A percentile compares a stretch with the other conserved stretches of the same genome.
phyloP scores from a whole-genome alignment of 257 asterid genomes.

The Paraleonurus japonicus region DNA sequence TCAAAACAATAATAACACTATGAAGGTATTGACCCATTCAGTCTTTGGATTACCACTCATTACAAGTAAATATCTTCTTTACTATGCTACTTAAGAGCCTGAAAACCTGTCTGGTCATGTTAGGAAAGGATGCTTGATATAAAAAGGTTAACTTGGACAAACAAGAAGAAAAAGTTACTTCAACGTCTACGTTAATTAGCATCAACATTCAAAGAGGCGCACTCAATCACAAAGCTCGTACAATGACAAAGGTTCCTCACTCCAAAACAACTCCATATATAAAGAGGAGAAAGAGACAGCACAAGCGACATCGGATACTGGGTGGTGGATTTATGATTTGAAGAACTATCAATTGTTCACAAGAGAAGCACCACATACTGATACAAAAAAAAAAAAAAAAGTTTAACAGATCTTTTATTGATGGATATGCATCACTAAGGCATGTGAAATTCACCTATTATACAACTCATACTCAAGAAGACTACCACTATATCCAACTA shows the following conservation, averaged over 20 bases:
- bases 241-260: not conserved
- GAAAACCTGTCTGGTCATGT: not conserved
- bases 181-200: slow-evolving; percentile 4
- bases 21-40: not conserved
- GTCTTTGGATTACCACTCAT: slow-evolving; percentile 1
- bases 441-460: not conserved
- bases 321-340: not conserved
- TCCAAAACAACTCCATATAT: not conserved
- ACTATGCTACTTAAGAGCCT: slow-evolving; percentile 1
- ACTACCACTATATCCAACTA: slow-evolving; percentile 13
- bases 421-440: not conserved
- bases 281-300: not conserved
- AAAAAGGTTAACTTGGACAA: not conserved
- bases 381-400: not conserved
- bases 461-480: not conserved
- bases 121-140: not conserved
- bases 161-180: not conserved
- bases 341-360: not conserved
- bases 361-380: slow-evolving; percentile 12
- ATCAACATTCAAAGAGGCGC: not conserved
- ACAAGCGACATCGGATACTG: not conserved
- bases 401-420: too few species aligned
- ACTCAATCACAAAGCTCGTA: slow-evolving; percentile 13
- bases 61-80: not conserved
- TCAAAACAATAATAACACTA: not conserved